Conservation (phyloP, 257 asterid genomes). For the Solanum clarkiae region DNA sequence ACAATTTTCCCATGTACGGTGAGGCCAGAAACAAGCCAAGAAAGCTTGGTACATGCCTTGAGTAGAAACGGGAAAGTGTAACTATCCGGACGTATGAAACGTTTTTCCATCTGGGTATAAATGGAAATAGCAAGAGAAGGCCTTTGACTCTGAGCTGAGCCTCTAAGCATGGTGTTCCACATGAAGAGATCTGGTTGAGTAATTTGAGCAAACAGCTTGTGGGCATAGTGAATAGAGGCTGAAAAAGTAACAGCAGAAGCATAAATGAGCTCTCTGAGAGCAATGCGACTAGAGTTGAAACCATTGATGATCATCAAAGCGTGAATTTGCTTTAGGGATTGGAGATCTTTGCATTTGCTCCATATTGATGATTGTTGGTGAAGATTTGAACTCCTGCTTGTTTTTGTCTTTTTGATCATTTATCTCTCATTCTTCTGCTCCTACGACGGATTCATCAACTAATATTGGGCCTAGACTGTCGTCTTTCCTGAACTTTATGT, state of each 20-base stretch:
- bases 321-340: slow-evolving; percentile 34
- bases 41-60: slow-evolving; percentile 55
- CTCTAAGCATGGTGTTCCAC: slow-evolving; percentile 73
- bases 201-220: slow-evolving; percentile 51
- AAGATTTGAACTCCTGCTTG: slow-evolving; percentile 20
- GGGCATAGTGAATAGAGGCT: slow-evolving; percentile 33
- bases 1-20: slow-evolving; percentile 46
- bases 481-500: background rate
- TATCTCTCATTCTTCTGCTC: background rate
- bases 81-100: slow-evolving; percentile 25
- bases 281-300: slow-evolving; percentile 15
- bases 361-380: slow-evolving; percentile 27
- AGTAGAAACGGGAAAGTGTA: slow-evolving; percentile 55
- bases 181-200: slow-evolving; percentile 45
- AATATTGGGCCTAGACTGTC: background rate
- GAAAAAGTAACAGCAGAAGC: slow-evolving; percentile 20
- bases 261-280: slow-evolving; percentile 43
- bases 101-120: slow-evolving; percentile 30
- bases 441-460: background rate
- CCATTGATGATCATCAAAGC: slow-evolving; percentile 32
- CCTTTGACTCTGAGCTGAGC: slow-evolving; percentile 65
- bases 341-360: slow-evolving; percentile 36
- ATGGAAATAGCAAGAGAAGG: slow-evolving; percentile 37
- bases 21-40: slow-evolving; percentile 37
- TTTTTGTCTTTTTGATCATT: slow-evolving; percentile 33